Evolutionary conservation across 768 basidiomycete species (phyloP).

Genomic region (Termitomyces bulborhizus): DNA sequence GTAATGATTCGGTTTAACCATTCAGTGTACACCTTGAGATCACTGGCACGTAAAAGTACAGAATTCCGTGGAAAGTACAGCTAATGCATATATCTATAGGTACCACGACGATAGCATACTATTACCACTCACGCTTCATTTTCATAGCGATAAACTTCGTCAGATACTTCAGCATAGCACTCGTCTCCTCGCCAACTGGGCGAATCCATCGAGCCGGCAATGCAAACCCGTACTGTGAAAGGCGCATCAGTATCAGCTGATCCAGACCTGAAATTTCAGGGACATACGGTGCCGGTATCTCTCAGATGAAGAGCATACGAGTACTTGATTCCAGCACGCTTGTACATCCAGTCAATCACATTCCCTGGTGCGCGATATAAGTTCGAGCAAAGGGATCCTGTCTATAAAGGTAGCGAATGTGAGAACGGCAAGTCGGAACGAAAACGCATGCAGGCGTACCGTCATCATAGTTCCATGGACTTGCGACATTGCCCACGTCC

Average conservation of each 20-base stretch:
- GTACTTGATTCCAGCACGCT: constrained; percentile 50
- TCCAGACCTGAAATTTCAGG: neutral
- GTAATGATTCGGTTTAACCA: no score
- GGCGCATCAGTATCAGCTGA: neutral
- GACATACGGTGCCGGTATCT: constrained; percentile 64
- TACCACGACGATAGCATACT: neutral
- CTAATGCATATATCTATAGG: neutral
- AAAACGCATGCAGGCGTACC: constrained; percentile 20
- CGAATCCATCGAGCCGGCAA: constrained; percentile 68
- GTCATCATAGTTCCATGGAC: constrained; percentile 48
- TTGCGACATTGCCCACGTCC: constrained; percentile 41
- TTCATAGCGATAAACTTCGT: constrained; percentile 56
- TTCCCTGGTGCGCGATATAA: constrained; percentile 55
- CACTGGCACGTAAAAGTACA: no score
- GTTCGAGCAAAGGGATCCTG: constrained; percentile 38
- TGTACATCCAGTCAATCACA: constrained; percentile 63
- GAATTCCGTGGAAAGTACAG: no score
- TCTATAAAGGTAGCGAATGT: constrained; percentile 19
- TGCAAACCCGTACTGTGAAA: constrained; percentile 66
- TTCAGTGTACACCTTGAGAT: no score
- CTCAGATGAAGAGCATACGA: constrained; percentile 59
- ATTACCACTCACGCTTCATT: constrained; percentile 20
- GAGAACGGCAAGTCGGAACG: neutral
- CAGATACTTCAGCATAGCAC: constrained; percentile 58
- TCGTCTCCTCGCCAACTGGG: constrained; percentile 75